Conservation (phyloP, 2,329 filamentous ascomycete species). For the Cercospora sp. region DNA sequence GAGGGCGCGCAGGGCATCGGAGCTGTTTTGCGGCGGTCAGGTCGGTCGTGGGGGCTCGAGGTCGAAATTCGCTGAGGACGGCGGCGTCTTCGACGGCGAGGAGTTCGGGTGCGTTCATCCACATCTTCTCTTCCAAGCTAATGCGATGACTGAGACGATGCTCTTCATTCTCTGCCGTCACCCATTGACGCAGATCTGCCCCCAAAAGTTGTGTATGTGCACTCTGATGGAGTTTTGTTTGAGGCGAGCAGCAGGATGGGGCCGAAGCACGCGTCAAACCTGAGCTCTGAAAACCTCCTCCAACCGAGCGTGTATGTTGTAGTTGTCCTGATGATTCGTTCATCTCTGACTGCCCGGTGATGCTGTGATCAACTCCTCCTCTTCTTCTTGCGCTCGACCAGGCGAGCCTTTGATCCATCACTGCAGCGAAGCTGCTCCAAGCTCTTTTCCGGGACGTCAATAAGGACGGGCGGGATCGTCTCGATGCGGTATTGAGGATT, state of each 20-base stretch:
- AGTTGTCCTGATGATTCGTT: neutral
- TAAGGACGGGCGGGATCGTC: neutral
- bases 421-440: neutral
- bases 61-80: neutral
- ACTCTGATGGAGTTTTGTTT: neutral
- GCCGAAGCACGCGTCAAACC: neutral
- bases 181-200: neutral
- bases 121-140: neutral
- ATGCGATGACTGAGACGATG: neutral
- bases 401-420: neutral
- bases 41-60: neutral
- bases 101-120: neutral
- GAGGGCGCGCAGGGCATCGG: neutral
- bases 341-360: neutral
- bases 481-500: neutral
- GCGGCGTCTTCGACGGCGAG: neutral
- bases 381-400: constrained; percentile 1
- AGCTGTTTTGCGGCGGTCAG: neutral
- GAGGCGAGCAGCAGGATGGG: neutral
- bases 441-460: neutral
- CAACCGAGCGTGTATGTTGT: constrained; percentile 5
- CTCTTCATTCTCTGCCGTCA: neutral
- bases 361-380: neutral
- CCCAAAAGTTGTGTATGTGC: neutral
- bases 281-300: neutral